Evolutionary conservation across 768 basidiomycete genomes (phyloP).

Genomic region (Pleurotus ostreatus): DNA sequence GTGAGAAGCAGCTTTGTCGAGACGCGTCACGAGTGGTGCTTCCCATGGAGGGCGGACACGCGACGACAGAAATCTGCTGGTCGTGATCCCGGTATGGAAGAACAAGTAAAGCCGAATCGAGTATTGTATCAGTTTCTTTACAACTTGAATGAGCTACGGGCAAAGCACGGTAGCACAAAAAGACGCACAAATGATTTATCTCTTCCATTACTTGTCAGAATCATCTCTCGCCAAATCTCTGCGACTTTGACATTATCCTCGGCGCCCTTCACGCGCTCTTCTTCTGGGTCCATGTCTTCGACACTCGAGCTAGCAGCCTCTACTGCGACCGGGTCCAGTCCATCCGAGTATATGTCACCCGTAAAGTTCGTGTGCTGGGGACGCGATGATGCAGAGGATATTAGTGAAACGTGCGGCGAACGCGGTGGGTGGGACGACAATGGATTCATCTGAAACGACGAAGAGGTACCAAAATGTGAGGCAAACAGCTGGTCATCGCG

Average conservation of each 20-base stretch:
- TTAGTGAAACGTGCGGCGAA: constrained; percentile 59
- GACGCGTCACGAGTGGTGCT: constrained; percentile 49
- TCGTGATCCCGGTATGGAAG: constrained; percentile 54
- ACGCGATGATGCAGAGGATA: constrained; percentile 26
- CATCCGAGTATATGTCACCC: constrained; percentile 21
- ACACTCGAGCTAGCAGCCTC: background rate
- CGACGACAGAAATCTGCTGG: constrained; percentile 43
- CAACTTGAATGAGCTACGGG: background rate
- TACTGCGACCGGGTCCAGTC: constrained; percentile 44
- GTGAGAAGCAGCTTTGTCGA: constrained; percentile 59
- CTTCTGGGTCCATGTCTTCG: constrained; percentile 18
- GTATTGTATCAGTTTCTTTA: constrained; percentile 85
- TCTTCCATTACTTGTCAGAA: constrained; percentile 72
- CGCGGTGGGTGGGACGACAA: constrained; percentile 76
- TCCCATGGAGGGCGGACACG: constrained; percentile 49
- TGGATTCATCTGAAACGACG: constrained; percentile 79
- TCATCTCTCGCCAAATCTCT: constrained; percentile 79
- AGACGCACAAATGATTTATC: constrained; percentile 80
- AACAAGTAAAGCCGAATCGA: constrained; percentile 70
- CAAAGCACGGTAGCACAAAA: too few relatives aligned
- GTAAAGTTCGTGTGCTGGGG: background rate
- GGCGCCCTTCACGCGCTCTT: constrained; percentile 38
- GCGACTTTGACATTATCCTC: constrained; percentile 49
- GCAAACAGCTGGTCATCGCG: constrained; percentile 53
- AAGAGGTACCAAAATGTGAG: constrained; percentile 52